Conservation (phyloP, 1,284 basidiomycete species). For the Apiotrichum gamsii region DNA sequence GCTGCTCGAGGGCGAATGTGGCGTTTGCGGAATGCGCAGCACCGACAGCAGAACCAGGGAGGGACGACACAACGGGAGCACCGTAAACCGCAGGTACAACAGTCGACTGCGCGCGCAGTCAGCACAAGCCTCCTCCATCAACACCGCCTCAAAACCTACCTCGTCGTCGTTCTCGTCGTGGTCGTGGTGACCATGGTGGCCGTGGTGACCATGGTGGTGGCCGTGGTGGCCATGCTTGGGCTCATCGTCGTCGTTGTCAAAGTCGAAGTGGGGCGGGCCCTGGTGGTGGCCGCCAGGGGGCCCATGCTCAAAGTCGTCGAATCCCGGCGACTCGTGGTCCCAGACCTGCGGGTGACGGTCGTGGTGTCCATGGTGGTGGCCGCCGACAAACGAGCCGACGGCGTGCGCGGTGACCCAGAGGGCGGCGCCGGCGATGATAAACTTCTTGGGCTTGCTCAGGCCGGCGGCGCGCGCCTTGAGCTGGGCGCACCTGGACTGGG, state of each 20-base stretch:
- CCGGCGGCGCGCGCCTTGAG: background rate
- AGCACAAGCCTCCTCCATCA: background rate
- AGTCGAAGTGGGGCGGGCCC: too few relatives aligned
- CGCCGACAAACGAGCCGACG: background rate
- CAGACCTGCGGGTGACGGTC: background rate
- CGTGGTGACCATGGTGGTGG: background rate
- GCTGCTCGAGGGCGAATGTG: conserved; percentile 11
- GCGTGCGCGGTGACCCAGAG: too few relatives aligned
- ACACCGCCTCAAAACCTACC: background rate
- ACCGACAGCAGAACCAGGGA: background rate
- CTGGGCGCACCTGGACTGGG: too few relatives aligned
- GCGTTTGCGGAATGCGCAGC: conserved; percentile 21
- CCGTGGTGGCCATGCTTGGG: background rate
- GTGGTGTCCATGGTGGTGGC: background rate
- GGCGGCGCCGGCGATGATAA: conserved; percentile 9
- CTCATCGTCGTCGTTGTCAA: too few relatives aligned
- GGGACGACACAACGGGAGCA: background rate
- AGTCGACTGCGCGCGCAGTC: background rate
- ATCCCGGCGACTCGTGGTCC: background rate
- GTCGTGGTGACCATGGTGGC: background rate
- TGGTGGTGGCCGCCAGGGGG: too few relatives aligned
- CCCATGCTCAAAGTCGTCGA: background rate
- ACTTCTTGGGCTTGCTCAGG: conserved; percentile 16
- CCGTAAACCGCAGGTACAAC: background rate
- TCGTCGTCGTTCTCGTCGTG: background rate